Conservation (phyloP, 2,329 filamentous ascomycete species). For the Ophiostoma triangulosporum region DNA sequence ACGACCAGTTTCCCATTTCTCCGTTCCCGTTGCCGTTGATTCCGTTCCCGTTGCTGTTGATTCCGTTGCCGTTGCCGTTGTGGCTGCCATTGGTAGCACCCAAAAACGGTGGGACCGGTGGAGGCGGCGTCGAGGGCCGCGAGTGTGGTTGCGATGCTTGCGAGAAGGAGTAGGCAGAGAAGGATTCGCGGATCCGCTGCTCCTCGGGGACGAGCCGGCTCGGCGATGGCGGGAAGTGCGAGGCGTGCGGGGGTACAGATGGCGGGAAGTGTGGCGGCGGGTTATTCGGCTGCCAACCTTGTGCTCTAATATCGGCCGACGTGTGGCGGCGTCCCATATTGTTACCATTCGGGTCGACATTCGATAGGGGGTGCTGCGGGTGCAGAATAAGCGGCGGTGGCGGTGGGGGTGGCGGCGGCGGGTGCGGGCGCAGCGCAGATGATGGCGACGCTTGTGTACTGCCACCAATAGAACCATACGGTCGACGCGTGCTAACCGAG, state of each 20-base stretch:
- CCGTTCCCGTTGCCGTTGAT: background rate
- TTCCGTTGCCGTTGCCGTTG: constrained; percentile 14
- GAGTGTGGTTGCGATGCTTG: constrained; percentile 33
- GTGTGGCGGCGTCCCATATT: constrained; percentile 78
- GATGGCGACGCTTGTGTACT: constrained; percentile 57
- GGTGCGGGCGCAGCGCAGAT: constrained; percentile 54
- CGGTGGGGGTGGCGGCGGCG: constrained; percentile 41
- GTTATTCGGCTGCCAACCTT: constrained; percentile 55
- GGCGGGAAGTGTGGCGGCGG: constrained; percentile 29
- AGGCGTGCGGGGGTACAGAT: constrained; percentile 14
- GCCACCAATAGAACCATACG: constrained; percentile 77
- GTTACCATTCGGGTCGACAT: constrained; percentile 48
- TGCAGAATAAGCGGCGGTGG: constrained; percentile 14
- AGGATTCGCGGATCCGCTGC: constrained; percentile 41
- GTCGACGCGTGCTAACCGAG: constrained; percentile 58
- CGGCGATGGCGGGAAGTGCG: constrained; percentile 42
- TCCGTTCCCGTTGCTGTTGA: background rate
- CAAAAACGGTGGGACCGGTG: constrained; percentile 33
- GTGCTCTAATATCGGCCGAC: constrained; percentile 85
- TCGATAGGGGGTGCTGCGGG: constrained; percentile 28
- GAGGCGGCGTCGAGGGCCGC: constrained; percentile 39
- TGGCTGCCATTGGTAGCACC: constrained; percentile 24
- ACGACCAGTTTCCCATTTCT: constrained; percentile 41
- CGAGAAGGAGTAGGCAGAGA: constrained; percentile 41
- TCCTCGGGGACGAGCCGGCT: constrained; percentile 33